These are phyloP conservation scores for Auxenochlorella protothecoides DNA, from an alignment of 139 green algal genomes.

Conservation along the genomic window DNA sequence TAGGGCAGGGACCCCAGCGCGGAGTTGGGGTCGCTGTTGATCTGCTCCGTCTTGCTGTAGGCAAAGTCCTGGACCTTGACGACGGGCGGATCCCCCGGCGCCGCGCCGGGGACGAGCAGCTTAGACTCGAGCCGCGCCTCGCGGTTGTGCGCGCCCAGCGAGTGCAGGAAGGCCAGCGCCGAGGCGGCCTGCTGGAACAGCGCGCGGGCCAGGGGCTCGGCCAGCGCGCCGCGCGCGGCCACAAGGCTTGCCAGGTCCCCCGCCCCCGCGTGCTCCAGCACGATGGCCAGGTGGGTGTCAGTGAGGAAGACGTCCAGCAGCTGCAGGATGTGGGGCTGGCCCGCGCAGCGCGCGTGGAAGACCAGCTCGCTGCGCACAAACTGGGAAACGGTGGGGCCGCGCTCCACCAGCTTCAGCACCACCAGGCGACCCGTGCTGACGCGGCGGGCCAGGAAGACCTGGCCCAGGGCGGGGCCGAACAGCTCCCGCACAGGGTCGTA, in stretches of 20 bases:
- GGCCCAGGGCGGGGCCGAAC: slow-evolving; percentile 12
- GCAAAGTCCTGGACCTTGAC: slow-evolving; percentile 19
- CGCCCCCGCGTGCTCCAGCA: slow-evolving; percentile 58
- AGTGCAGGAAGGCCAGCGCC: slow-evolving; percentile 53
- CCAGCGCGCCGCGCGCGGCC: slow-evolving; percentile 11
- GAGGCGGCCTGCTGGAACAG: slow-evolving; percentile 79
- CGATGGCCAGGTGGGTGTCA: slow-evolving; percentile 49
- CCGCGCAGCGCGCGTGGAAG: slow-evolving; percentile 23
- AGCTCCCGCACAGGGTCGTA: slow-evolving; percentile 17
- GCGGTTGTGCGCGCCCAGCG: slow-evolving; percentile 53
- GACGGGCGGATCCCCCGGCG: slow-evolving; percentile 2
- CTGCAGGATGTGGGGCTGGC: slow-evolving; percentile 29
- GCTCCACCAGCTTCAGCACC: slow-evolving; percentile 32
- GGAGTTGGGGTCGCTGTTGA: slow-evolving; percentile 28
- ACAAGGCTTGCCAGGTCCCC: slow-evolving; percentile 53
- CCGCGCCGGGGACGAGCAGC: slow-evolving; percentile 44
- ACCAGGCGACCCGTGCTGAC: slow-evolving; percentile 15
- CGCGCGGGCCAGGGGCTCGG: slow-evolving; percentile 29
- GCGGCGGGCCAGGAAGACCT: slow-evolving; percentile 19
- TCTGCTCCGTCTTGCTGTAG: slow-evolving; percentile 30
- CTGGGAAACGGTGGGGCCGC: slow-evolving; percentile 12
- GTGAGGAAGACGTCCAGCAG: slow-evolving; percentile 42
- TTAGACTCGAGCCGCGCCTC: slow-evolving; percentile 86
- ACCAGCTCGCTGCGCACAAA: slow-evolving; percentile 25
- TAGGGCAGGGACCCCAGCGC: slow-evolving; percentile 27